Percentiles rank a stretch among this genome's conserved stretches.
These are phyloP conservation scores for Datura wrightii DNA, from an alignment of 257 asterid genomes.

Conservation along the genomic window DNA sequence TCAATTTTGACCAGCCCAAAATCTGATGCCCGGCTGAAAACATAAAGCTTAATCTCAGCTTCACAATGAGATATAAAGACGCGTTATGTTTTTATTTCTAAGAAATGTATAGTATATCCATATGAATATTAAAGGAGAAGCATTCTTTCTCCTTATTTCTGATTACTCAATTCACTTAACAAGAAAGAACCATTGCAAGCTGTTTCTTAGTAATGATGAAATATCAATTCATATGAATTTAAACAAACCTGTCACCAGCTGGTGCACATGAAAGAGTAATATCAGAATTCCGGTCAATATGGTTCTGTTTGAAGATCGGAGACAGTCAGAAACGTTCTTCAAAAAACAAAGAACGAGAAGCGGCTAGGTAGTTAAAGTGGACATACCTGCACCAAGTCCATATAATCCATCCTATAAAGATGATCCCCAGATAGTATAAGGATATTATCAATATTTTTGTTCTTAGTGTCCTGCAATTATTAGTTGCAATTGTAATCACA, in stretches of 20 bases:
- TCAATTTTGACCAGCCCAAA: constrained; percentile 90
- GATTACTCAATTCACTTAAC: background rate
- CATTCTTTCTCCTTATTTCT: background rate
- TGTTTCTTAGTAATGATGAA: background rate
- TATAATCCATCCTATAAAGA: constrained; percentile 93
- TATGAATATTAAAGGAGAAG: background rate
- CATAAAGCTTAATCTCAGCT: constrained; percentile 29
- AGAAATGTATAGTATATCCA: background rate
- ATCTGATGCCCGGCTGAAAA: constrained; percentile 84
- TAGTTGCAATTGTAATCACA: background rate
- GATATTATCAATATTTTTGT: constrained; percentile 81
- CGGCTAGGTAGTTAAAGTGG: background rate
- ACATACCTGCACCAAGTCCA: constrained; percentile 89
- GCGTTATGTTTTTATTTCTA: background rate
- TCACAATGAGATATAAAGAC: background rate
- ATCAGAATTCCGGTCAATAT: constrained; percentile 88
- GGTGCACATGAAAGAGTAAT: constrained; percentile 90
- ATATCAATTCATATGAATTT: background rate
- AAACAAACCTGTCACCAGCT: constrained; percentile 71
- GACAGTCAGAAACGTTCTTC: constrained; percentile 26
- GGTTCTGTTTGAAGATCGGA: constrained; percentile 67
- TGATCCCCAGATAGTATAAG: constrained; percentile 91
- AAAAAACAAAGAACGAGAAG: background rate
- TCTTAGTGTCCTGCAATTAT: constrained; percentile 76
- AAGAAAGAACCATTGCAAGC: background rate